Conservation (phyloP, 805 yeast genomes). For the Torulaspora gathmanii region DNA sequence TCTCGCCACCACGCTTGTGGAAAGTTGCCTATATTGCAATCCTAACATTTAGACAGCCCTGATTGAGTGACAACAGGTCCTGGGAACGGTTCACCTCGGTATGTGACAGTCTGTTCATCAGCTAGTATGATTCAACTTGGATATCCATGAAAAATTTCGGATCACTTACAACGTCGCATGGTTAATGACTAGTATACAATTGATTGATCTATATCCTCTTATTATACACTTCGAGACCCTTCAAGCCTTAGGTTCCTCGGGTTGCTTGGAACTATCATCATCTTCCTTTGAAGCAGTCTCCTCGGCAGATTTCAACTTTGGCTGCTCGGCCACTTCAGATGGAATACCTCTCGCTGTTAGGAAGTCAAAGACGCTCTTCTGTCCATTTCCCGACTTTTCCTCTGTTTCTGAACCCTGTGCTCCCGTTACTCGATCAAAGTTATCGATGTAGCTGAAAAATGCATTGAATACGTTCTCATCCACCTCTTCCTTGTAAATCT, state of each 20-base stretch:
- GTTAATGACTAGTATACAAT: not conserved
- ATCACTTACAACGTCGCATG: slow-evolving; percentile 1
- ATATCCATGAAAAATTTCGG: slow-evolving; percentile 5
- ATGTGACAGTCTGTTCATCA: not conserved
- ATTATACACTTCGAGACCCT: not conserved
- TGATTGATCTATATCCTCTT: not conserved
- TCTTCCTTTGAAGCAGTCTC: not conserved
- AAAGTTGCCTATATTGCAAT: slow-evolving; percentile 17
- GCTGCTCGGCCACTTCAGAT: not conserved
- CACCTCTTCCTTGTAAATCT: slow-evolving; percentile 85
- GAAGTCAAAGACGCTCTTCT: slow-evolving; percentile 39
- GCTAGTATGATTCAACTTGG: not conserved
- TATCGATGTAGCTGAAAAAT: slow-evolving; percentile 85
- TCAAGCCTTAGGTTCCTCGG: not conserved
- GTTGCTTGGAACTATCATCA: not conserved
- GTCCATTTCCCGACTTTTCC: slow-evolving; percentile 29
- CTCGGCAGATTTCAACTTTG: not conserved
- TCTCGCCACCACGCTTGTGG: slow-evolving; percentile 11
- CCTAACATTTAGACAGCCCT: slow-evolving; percentile 17
- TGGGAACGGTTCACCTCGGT: no score
- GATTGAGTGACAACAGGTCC: not conserved
- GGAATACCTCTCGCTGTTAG: slow-evolving; percentile 41
- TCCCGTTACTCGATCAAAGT: slow-evolving; percentile 53
- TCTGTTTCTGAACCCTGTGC: slow-evolving; percentile 43
- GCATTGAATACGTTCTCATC: slow-evolving; percentile 85